These are phyloP conservation scores for Meripilus lineatus DNA, from an alignment of 1,284 basidiomycete genomes.

Conservation along the genomic window DNA sequence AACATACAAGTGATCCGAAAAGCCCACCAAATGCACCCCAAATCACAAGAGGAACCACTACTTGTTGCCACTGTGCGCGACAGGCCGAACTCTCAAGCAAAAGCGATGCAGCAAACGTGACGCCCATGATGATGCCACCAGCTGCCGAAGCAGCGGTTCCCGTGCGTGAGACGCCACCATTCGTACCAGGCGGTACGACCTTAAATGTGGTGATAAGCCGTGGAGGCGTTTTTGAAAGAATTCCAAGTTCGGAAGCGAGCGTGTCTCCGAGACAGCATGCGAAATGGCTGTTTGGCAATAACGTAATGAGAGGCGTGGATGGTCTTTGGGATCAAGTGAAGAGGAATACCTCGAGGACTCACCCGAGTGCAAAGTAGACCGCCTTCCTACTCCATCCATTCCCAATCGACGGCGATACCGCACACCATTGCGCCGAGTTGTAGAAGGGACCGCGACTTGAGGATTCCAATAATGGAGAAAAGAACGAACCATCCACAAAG, in stretches of 20 bases:
- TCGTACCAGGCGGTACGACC: conserved; percentile 84
- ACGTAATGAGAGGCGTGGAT: no score
- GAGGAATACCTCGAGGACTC: no score
- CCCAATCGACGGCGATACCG: conserved; percentile 34
- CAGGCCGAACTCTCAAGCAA: conserved; percentile 57
- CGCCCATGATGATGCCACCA: conserved; percentile 74
- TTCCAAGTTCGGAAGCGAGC: conserved; percentile 78
- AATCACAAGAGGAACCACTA: conserved; percentile 41
- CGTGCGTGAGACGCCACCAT: conserved; percentile 77
- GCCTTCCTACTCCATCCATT: conserved; percentile 53
- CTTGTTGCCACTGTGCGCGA: conserved; percentile 28
- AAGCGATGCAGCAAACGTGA: conserved; percentile 54
- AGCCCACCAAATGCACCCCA: conserved; percentile 68
- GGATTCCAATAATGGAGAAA: conserved; percentile 17
- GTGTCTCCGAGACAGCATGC: conserved; percentile 84
- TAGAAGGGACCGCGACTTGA: conserved; percentile 16
- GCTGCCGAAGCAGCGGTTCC: conserved; percentile 72
- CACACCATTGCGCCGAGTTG: conserved; percentile 47
- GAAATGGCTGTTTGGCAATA: conserved; percentile 57
- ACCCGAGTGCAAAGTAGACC: conserved; percentile 70
- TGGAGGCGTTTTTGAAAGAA: conserved; percentile 66
- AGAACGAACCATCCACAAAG: conserved; percentile 39
- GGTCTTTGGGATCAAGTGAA: no score
- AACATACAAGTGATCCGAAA: conserved; percentile 69
- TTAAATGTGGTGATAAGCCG: conserved; percentile 71